Conservation (phyloP, 2,329 filamentous ascomycete species). For the Ceratocystis cubensis region DNA sequence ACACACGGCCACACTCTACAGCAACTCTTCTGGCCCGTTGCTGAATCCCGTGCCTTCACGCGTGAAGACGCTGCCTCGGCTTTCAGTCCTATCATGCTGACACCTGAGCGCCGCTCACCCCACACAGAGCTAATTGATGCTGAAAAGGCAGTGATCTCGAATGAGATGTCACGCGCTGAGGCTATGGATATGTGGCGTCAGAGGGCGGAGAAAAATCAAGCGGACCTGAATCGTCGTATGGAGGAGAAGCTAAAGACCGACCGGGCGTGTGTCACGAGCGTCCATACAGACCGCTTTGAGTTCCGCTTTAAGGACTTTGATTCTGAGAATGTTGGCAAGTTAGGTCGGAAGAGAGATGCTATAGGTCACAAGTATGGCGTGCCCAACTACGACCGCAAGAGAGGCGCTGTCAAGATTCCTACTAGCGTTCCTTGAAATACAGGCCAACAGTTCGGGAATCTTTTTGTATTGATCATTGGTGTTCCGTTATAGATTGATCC, state of each 20-base stretch:
- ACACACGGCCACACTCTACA: conserved; percentile 49
- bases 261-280: conserved; percentile 33
- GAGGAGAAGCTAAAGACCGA: conserved; percentile 28
- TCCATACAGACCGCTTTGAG: conserved; percentile 44
- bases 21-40: conserved; percentile 52
- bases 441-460: not conserved
- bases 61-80: conserved; percentile 53
- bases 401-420: conserved; percentile 55
- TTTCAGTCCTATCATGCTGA: conserved; percentile 47
- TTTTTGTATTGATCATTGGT: not conserved
- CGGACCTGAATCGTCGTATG: conserved; percentile 24
- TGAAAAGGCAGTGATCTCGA: conserved; percentile 37
- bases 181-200: conserved; percentile 10
- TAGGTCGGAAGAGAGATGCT: conserved; percentile 39
- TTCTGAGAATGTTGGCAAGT: conserved; percentile 42
- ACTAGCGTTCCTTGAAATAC: conserved; percentile 42
- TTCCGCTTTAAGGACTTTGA: conserved; percentile 51
- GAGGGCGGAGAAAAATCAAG: not conserved
- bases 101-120: conserved; percentile 48
- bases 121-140: conserved; percentile 49
- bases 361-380: conserved; percentile 53
- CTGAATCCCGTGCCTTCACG: conserved; percentile 51
- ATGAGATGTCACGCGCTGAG: conserved; percentile 23
- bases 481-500: too few relatives aligned
- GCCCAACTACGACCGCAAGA: conserved; percentile 49